Evolutionary conservation across 805 yeast species (phyloP), one percentile per base, ranked within the genome.

Genomic region (Lipomyces kockii): DNA sequence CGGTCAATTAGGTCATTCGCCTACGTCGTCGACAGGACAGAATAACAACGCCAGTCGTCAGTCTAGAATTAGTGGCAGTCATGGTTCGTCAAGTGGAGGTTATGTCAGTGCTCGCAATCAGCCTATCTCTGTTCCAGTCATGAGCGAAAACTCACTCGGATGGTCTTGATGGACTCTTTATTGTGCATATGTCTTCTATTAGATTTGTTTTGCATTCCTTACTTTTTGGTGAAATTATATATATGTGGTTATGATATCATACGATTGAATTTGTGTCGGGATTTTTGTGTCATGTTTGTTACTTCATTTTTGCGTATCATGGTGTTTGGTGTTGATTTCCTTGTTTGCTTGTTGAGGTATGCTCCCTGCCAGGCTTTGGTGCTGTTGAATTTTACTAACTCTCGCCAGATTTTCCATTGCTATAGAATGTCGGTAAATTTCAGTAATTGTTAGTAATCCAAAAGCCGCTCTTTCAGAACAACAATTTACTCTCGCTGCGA

Each of bases 101-200:
- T 69, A 64, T 52, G 59, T 72, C 35, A 71, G 73, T 29, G 71
- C 74, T 53, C 76, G 76, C 27, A 77, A 75, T 14, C 55, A 52
- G 34, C 75, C 72, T 51, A 79, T 79, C 60, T 78, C 81, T 32
- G 76, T 72, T 60, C 82, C 82, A 7, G 80, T 80, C 6, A 78
- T 77, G 75, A 75, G 80, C 60, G 82, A 80, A 64, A 80, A 80
- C 73, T 77, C 81, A 25, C 73, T 80, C 9, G 82, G 82, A 20
- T 80, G 82, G 82, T 17, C 22, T 1, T 43, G 49, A 43, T 5
- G 22, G 9, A 37, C 49, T 17, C 22, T 22, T 17, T 8, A 17
- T 43, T 6, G 9, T 43, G 49, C 20, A 43, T 17, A 43, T 43
- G 6, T 17, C 11, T 6, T 43, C 20, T 43, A 12, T 43, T 43